These are phyloP conservation scores for Bimuria novae-zelandiae DNA, from an alignment of 2,329 filamentous ascomycete species.

Conservation along the genomic window DNA sequence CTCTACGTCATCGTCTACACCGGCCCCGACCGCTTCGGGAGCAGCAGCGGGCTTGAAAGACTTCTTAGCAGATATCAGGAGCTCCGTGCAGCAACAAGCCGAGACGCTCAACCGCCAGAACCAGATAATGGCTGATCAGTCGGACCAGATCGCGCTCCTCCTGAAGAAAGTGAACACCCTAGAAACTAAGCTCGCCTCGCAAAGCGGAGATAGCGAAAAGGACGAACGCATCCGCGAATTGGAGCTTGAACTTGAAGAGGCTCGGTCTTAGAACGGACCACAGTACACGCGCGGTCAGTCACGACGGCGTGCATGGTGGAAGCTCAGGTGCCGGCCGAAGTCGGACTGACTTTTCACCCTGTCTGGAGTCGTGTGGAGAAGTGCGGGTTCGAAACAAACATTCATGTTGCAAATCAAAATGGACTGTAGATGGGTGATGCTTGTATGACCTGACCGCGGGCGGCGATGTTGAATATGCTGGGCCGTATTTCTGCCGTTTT, in stretches of 20 bases:
- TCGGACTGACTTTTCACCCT: too few species aligned
- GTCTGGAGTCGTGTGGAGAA: too few species aligned
- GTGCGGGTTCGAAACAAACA: neutral
- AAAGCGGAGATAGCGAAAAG: conserved; percentile 41
- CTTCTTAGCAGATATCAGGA: conserved; percentile 76
- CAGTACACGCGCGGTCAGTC: neutral
- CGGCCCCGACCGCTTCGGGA: conserved; percentile 46
- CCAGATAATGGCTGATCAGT: conserved; percentile 73
- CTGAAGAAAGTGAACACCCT: conserved; percentile 66
- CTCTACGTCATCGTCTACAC: conserved; percentile 40
- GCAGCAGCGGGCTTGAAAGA: conserved; percentile 63
- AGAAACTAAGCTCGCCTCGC: conserved; percentile 71
- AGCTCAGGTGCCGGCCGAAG: neutral
- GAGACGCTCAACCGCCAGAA: conserved; percentile 16
- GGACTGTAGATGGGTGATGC: neutral
- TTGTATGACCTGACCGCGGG: neutral
- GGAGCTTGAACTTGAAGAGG: conserved; percentile 49
- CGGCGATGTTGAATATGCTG: conserved; percentile 7
- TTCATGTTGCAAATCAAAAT: neutral
- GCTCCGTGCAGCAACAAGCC: conserved; percentile 76
- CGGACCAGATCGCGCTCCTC: conserved; percentile 72
- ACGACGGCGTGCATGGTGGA: neutral
- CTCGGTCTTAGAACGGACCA: conserved; percentile 33
- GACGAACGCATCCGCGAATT: conserved; percentile 48
- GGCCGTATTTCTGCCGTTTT: neutral